Percentiles rank a stretch among this genome's conserved stretches.
phyloP scores from a whole-genome alignment of 2,329 filamentous ascomycete genomes.

The Onygenales sp. region DNA sequence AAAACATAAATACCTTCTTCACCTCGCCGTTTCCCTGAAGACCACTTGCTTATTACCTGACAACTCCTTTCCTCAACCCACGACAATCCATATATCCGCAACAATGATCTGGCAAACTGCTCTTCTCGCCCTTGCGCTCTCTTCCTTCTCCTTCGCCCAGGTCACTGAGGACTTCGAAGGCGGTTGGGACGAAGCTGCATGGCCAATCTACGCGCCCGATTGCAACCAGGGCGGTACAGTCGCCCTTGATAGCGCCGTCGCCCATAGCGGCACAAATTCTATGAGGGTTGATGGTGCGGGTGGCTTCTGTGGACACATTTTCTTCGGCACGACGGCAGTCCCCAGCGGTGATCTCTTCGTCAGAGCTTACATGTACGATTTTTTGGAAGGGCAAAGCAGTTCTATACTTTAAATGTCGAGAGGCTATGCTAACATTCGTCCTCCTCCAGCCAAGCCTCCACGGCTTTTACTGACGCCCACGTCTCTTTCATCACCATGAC shows the following conservation, averaged over 20 bases:
- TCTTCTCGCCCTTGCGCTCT: not conserved
- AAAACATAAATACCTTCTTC: not conserved
- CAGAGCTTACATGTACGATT: constrained; percentile 45
- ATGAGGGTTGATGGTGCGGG: constrained; percentile 45
- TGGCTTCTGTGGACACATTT: constrained; percentile 51
- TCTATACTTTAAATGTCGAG: not conserved
- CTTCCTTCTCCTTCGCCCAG: not conserved
- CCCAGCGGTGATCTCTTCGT: constrained; percentile 51
- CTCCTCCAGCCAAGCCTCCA: constrained; percentile 42
- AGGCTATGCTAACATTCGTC: not conserved
- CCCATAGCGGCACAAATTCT: constrained; percentile 48
- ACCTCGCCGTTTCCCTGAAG: not conserved
- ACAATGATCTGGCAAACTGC: not conserved
- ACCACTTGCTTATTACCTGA: not conserved
- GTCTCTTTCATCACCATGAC: constrained; percentile 57
- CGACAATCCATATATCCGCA: not conserved
- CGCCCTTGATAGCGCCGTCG: constrained; percentile 46
- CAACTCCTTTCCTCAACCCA: not conserved
- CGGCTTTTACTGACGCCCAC: constrained; percentile 48
- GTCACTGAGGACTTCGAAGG: constrained; percentile 48
- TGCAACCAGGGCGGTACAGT: constrained; percentile 52
- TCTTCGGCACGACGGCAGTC: constrained; percentile 49
- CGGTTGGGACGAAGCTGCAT: constrained; percentile 48
- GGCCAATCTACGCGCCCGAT: constrained; percentile 51
- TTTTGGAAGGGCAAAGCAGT: not conserved